Evolutionary conservation across 139 green algal species (phyloP).

Genomic region (Deuterostichococcus epilithicus): DNA sequence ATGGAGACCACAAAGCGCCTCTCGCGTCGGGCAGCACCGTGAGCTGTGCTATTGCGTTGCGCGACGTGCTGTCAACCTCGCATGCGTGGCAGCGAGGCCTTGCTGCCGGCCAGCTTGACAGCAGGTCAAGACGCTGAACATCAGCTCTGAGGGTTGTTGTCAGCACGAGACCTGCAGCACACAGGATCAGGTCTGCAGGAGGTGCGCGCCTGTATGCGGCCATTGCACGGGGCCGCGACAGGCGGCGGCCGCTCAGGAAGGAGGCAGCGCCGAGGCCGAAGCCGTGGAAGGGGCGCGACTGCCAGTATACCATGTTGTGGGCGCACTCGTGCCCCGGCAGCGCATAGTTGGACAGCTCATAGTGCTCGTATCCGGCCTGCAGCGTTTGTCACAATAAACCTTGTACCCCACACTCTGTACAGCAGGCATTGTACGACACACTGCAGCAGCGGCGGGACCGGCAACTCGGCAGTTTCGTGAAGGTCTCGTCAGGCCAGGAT

Average conservation of each 20-base stretch:
- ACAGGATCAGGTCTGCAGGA: background rate
- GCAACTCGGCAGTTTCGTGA: no score
- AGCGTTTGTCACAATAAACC: no score
- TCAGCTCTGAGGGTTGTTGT: background rate
- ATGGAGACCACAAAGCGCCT: no score
- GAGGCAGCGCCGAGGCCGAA: constrained; percentile 89
- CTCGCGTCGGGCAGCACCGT: no score
- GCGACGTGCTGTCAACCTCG: no score
- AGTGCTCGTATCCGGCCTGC: constrained; percentile 89
- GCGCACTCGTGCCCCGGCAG: constrained; percentile 55
- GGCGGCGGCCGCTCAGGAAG: constrained; percentile 61
- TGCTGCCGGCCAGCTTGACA: background rate
- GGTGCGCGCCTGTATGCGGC: constrained; percentile 47
- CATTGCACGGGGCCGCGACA: constrained; percentile 70
- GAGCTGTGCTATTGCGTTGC: no score
- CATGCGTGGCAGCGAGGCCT: background rate
- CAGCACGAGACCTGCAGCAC: background rate
- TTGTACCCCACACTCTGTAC: no score
- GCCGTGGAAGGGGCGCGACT: constrained; percentile 62
- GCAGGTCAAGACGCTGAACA: background rate
- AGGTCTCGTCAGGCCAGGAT: no score
- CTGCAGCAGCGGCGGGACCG: no score
- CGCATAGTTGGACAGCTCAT: constrained; percentile 93
- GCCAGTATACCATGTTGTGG: constrained; percentile 95
- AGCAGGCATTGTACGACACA: background rate